Evolutionary conservation across 768 basidiomycete genomes (phyloP).

Genomic region (Paxillus involutus): DNA sequence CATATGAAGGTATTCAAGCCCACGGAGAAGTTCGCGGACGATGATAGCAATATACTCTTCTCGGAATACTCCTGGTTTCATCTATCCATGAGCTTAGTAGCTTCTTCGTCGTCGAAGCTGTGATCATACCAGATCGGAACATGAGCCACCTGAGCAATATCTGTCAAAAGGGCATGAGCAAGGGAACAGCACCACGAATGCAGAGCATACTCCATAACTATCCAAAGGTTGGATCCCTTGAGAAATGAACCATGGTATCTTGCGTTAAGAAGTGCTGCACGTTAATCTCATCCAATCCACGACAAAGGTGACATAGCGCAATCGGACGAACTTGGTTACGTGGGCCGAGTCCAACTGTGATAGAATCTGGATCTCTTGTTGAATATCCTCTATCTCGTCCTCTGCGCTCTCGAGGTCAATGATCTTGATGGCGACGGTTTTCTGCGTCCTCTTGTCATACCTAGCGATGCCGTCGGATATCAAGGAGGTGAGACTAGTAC

Average conservation of each 20-base stretch:
- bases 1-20: slow-evolving; percentile 92
- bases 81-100: slow-evolving; percentile 46
- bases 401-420: slow-evolving; percentile 99
- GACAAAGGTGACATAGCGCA: slow-evolving; percentile 19
- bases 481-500: slow-evolving; percentile 8
- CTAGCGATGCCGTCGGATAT: slow-evolving; percentile 37
- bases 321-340: slow-evolving; percentile 82
- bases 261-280: slow-evolving; percentile 22
- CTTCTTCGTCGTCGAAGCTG: not conserved
- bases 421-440: slow-evolving; percentile 99
- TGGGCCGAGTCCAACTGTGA: slow-evolving; percentile 94
- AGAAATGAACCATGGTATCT: slow-evolving; percentile 96
- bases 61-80: slow-evolving; percentile 97
- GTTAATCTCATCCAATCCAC: slow-evolving; percentile 35
- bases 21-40: slow-evolving; percentile 85
- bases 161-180: slow-evolving; percentile 36
- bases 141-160: slow-evolving; percentile 97
- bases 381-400: slow-evolving; percentile 99
- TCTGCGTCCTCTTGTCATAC: slow-evolving; percentile 93
- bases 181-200: not conserved
- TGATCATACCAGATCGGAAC: slow-evolving; percentile 84
- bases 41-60: slow-evolving; percentile 99
- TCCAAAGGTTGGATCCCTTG: slow-evolving; percentile 97
- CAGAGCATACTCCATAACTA: slow-evolving; percentile 87
- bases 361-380: slow-evolving; percentile 97